Conservation (phyloP, 2,329 filamentous ascomycete genomes). For the Apiospora hydei region DNA sequence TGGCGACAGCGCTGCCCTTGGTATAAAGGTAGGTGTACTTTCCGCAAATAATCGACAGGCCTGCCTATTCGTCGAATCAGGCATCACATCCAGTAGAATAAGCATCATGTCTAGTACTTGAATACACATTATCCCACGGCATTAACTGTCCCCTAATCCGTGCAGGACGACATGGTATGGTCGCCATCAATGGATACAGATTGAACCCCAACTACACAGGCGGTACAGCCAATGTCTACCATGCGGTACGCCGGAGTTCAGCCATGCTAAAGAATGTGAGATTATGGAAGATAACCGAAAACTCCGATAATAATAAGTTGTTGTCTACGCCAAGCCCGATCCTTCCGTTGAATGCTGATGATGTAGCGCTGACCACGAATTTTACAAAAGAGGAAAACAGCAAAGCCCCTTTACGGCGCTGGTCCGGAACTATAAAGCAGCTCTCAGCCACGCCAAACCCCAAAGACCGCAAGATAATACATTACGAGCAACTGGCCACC, state of each 20-base stretch:
- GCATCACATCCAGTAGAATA: no score
- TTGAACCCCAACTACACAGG: background rate
- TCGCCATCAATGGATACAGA: no score
- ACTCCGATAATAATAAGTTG: background rate
- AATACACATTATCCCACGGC: no score
- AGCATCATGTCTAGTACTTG: no score
- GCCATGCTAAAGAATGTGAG: background rate
- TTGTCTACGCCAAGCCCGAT: background rate
- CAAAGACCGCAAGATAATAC: background rate
- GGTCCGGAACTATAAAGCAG: background rate
- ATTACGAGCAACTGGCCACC: background rate
- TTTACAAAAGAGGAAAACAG: background rate
- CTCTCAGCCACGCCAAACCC: background rate
- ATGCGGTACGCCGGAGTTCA: background rate
- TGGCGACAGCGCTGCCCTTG: no score
- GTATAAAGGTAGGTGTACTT: no score
- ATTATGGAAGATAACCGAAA: background rate
- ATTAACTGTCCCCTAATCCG: no score
- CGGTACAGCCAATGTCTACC: background rate
- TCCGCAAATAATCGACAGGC: no score
- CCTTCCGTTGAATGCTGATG: background rate
- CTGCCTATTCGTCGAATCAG: no score
- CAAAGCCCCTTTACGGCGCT: background rate
- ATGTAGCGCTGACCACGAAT: background rate
- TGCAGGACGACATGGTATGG: no score